Conservation (phyloP, 768 basidiomycete species). For the Lactifluus hygrophoroides region DNA sequence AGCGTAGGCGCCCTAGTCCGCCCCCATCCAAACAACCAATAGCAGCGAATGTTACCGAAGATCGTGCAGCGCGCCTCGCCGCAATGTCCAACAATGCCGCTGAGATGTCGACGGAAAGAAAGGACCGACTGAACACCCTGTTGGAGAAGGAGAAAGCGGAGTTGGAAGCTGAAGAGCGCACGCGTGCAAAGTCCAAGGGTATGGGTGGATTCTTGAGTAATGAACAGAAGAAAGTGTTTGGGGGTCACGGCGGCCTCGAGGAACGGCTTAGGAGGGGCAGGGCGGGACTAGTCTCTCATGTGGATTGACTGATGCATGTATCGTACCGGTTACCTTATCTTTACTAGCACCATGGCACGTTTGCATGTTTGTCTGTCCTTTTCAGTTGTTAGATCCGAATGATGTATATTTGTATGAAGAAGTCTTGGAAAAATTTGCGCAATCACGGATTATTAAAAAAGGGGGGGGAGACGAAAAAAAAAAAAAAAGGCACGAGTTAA, state of each 20-base stretch:
- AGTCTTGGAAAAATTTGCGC: conserved; percentile 7
- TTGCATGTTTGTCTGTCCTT: neutral
- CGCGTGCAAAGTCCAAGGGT: conserved; percentile 62
- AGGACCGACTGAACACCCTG: conserved; percentile 57
- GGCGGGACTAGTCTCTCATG: conserved; percentile 60
- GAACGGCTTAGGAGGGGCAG: conserved; percentile 69
- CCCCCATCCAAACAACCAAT: conserved; percentile 25
- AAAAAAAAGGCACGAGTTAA: neutral
- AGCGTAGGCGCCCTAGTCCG: conserved; percentile 44
- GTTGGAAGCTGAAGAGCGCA: conserved; percentile 58
- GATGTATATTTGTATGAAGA: conserved; percentile 8
- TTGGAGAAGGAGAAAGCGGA: conserved; percentile 75
- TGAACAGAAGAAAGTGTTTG: conserved; percentile 80
- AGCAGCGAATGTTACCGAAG: conserved; percentile 29
- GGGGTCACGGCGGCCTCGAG: conserved; percentile 68
- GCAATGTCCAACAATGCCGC: conserved; percentile 78
- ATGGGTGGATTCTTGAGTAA: conserved; percentile 74
- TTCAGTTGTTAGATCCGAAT: conserved; percentile 6
- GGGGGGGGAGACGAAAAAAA: neutral
- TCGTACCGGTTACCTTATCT: conserved; percentile 1
- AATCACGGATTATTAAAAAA: neutral
- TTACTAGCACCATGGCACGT: neutral
- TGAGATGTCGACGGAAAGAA: conserved; percentile 57
- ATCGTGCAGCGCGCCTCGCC: conserved; percentile 79
- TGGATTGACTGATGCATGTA: conserved; percentile 38